Conservation (phyloP, 768 basidiomycete genomes). For the Hygrocybe coccinea region DNA sequence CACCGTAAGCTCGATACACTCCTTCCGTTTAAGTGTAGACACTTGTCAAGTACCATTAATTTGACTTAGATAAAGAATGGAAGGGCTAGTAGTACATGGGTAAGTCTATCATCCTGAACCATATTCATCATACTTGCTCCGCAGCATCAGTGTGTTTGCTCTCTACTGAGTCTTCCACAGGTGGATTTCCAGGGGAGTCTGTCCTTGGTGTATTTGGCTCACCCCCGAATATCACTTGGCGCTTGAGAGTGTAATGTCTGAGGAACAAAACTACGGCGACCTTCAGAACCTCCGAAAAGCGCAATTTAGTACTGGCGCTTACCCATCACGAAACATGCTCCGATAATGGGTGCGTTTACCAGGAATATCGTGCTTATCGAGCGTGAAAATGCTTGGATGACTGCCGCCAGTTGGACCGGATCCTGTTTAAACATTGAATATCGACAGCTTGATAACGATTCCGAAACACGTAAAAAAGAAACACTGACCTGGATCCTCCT, state of each 20-base stretch:
- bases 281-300: not conserved
- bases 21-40: no score
- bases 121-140: no score
- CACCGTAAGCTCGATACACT: no score
- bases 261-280: constrained; percentile 47
- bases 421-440: constrained; percentile 36
- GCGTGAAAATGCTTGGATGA: constrained; percentile 58
- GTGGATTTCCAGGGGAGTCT: not conserved
- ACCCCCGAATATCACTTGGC: constrained; percentile 39
- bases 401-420: constrained; percentile 38
- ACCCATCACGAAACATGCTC: constrained; percentile 50
- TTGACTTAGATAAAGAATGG: no score
- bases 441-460: not conserved
- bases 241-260: constrained; percentile 54
- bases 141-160: no score
- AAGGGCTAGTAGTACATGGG: no score
- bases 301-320: constrained; percentile 12
- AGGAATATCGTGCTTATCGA: constrained; percentile 65
- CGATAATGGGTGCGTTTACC: constrained; percentile 54
- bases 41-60: no score
- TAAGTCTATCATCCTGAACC: no score
- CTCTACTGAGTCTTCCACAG: no score
- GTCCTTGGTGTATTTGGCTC: constrained; percentile 14
- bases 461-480: not conserved
- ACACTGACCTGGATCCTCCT: constrained; percentile 40